Conservation (phyloP, 2,329 filamentous ascomycete genomes). For the Microascus cirrosus region DNA sequence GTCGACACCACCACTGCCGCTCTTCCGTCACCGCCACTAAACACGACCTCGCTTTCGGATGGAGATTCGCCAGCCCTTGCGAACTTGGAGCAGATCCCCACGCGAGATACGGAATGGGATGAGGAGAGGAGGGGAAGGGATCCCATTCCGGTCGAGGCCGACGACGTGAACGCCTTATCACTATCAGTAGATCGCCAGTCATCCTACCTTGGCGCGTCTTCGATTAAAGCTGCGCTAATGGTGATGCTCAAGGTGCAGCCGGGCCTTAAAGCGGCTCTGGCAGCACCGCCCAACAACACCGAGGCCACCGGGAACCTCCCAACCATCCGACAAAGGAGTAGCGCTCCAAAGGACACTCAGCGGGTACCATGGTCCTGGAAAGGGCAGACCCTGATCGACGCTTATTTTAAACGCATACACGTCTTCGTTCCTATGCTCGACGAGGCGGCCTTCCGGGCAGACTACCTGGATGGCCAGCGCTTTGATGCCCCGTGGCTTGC, state of each 20-base stretch:
- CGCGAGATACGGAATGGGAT: conserved; percentile 54
- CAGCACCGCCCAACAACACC: conserved; percentile 33
- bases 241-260: conserved; percentile 53
- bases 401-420: conserved; percentile 66
- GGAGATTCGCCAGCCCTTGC: conserved; percentile 36
- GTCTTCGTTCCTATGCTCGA: conserved; percentile 65
- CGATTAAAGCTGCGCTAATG: conserved; percentile 62
- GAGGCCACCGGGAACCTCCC: conserved; percentile 34
- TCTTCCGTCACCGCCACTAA: conserved; percentile 42
- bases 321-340: conserved; percentile 27
- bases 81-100: conserved; percentile 58
- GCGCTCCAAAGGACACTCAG: conserved; percentile 33
- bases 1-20: conserved; percentile 25
- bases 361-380: conserved; percentile 49
- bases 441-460: conserved; percentile 54
- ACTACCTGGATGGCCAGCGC: conserved; percentile 41
- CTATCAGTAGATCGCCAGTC: conserved; percentile 45
- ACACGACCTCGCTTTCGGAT: conserved; percentile 36
- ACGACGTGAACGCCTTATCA: conserved; percentile 45
- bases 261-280: conserved; percentile 30
- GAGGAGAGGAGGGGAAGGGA: conserved; percentile 47
- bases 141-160: conserved; percentile 50
- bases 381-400: conserved; percentile 58
- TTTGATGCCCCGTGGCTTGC: conserved; percentile 61
- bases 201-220: conserved; percentile 63